Evolutionary conservation across 441 rosid species (phyloP).

Genomic region (Daphne laureola): DNA sequence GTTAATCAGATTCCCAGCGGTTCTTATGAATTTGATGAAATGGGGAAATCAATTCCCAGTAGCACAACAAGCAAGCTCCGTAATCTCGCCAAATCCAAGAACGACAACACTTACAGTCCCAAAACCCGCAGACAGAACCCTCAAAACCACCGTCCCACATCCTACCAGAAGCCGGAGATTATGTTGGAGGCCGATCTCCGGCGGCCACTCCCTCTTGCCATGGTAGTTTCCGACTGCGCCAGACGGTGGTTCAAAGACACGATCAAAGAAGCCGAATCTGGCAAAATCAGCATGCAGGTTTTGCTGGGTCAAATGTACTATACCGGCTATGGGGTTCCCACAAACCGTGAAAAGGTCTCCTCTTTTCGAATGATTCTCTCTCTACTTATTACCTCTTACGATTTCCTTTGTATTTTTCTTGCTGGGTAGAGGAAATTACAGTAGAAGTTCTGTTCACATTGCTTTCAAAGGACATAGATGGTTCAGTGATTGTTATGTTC

Average conservation of each 20-base stretch:
- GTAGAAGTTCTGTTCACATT: too few species aligned
- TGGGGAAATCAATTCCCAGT: slow-evolving; percentile 51
- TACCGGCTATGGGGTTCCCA: slow-evolving; percentile 75
- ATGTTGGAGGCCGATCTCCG: slow-evolving; percentile 26
- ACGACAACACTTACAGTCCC: neutral
- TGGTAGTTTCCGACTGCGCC: slow-evolving; percentile 75
- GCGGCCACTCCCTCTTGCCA: slow-evolving; percentile 53
- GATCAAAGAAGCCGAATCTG: slow-evolving; percentile 83
- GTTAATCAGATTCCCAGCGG: too few species aligned
- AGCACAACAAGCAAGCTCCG: slow-evolving; percentile 27
- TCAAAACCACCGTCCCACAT: slow-evolving; percentile 22
- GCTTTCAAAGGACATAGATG: too few species aligned
- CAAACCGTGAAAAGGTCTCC: slow-evolving; percentile 49
- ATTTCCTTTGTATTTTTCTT: too few species aligned
- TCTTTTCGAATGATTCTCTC: too few species aligned
- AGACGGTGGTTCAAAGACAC: slow-evolving; percentile 90
- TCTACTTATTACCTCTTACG: too few species aligned
- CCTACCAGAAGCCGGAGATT: slow-evolving; percentile 14
- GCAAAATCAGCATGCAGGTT: slow-evolving; percentile 84
- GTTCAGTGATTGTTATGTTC: too few species aligned
- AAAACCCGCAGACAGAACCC: slow-evolving; percentile 6
- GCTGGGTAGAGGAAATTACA: too few species aligned
- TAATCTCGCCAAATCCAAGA: slow-evolving; percentile 18
- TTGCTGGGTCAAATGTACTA: slow-evolving; percentile 85
- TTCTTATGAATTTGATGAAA: too few species aligned